Base-by-base conservation (phyloP, 2,329 filamentous ascomycete species). In the Incumbomyces lentus region DNA sequence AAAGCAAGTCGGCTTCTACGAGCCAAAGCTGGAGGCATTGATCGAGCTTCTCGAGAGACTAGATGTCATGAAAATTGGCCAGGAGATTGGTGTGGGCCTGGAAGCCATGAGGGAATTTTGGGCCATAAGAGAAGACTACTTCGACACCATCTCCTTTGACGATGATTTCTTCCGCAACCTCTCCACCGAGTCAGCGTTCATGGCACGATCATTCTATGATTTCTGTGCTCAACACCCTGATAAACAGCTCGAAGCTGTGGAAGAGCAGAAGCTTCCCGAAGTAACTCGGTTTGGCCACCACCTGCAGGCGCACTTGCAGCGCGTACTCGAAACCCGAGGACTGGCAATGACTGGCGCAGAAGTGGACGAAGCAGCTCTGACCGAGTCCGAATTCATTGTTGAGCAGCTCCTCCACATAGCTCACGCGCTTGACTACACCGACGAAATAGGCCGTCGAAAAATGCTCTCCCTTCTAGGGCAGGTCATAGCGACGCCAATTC, bases 71-170 rank as follows among this genome's bases (percentile, higher is more conserved):
- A 92, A 92, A 61, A 90, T 88, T 3, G 89, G 88, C 1, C 79
- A 84, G 16, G 89, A 95, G 62, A 86, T 84, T 46, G 93, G 92
- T 5, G 86, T 96, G 49, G 90, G 87, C 1, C 75, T 93, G 7
- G 86, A 95, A 60, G 92, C 92, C 1, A 95, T 98, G 89, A 83
- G 79, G 51, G 86, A 87, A 40, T 96, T 98, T 65, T 98, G 92
- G 92, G 85, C 92, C 55, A 86, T 89, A 3, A 81, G 92, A 14
- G 84, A 86, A 1, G 70, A 73, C 52, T 73, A 72, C 49, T 62
- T 68, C 6, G 67, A 71, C 44, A 63, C 62, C 1, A 55, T 74
- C 47, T 47, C 64, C 39, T 67, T 72, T 52, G 63, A 71, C 47
- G 64, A 69, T 45, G 58, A 62, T 1, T 72, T 69, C 52, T 71